Base-by-base conservation (phyloP, 2,329 filamentous ascomycete genomes). In the Seiridium cupressi region DNA sequence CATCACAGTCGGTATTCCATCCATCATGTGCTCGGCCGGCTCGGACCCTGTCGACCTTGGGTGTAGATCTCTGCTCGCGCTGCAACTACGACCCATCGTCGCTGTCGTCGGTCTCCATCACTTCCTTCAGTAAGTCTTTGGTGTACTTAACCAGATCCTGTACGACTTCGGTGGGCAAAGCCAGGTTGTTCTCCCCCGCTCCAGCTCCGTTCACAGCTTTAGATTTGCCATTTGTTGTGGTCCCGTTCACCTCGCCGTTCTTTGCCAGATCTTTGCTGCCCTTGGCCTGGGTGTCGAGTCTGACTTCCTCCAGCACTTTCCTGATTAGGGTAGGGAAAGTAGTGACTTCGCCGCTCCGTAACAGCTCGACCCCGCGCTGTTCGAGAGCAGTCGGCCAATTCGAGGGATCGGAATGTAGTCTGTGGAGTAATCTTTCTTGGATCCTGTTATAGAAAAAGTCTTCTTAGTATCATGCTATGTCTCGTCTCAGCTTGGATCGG, bases 331-430 rank as follows among this genome's bases (percentile, higher is more conserved):
- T 79, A 2, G 85, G 85, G 70, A 88, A 89, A 4, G 81, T 86
- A 31, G 79, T 80, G 54, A 81, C 79, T 62, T 88, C 82, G 72
- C 84, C 84, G 49, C 79, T 82, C 63, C 86, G 86, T 32, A 89
- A 81, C 64, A 89, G 82, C 26, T 79, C 65, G 40, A 88, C 80
- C 44, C 86, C 86, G 73, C 88, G 85, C 58, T 76, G 73, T 67
- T 88, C 84, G 63, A 89, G 76, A 54, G 76, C 68, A 9, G 86
- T 86, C 2, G 86, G 85, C 86, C 86, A 89, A 77, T 89, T 86
- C 64, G 81, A 76, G 4, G 77, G 72, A 73, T 87, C 78, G 54
- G 85, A 76, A 72, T 89, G 78, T 57, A 89, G 83, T 62, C 82
- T 73, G 74, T 89, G 85, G 47, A 88, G 82, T 69, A 89, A 81